Conservation (phyloP, 345 rosid genomes). For the Dovyalis caffra region DNA sequence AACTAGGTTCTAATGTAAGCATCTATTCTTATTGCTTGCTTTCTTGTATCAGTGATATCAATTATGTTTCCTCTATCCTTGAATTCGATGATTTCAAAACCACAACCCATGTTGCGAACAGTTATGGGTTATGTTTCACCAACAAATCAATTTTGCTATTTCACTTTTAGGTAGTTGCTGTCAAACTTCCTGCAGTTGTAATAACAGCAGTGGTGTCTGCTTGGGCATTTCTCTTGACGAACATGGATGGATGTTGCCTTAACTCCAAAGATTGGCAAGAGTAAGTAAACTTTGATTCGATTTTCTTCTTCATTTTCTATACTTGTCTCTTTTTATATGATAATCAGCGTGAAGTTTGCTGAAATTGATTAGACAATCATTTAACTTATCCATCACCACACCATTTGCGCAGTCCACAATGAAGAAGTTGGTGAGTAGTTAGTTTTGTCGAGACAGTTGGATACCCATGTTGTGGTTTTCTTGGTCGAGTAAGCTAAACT, state of each 20-base stretch:
- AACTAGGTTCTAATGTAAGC: constrained; percentile 79
- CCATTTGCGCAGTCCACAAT: background rate
- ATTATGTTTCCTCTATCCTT: background rate
- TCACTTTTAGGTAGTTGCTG: constrained; percentile 56
- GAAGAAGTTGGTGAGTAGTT: background rate
- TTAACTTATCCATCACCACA: background rate
- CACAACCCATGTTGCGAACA: background rate
- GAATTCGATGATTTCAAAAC: background rate
- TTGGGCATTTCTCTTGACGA: constrained; percentile 90
- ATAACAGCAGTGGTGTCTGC: constrained; percentile 76
- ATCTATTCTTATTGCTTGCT: background rate
- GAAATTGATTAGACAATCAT: background rate
- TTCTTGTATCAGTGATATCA: background rate
- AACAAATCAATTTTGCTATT: background rate
- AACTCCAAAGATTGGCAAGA: constrained; percentile 76
- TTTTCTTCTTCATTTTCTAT: background rate
- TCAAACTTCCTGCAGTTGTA: constrained; percentile 55
- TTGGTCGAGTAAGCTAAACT: background rate
- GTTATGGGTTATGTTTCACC: background rate
- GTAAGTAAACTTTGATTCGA: constrained; percentile 41
- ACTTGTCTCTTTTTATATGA: background rate
- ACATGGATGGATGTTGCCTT: constrained; percentile 49
- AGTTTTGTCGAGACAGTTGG: background rate
- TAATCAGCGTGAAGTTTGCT: background rate
- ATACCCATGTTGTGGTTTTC: background rate